Base-by-base conservation (phyloP, 257 asterid species). In the Salvia miltiorrhiza region DNA sequence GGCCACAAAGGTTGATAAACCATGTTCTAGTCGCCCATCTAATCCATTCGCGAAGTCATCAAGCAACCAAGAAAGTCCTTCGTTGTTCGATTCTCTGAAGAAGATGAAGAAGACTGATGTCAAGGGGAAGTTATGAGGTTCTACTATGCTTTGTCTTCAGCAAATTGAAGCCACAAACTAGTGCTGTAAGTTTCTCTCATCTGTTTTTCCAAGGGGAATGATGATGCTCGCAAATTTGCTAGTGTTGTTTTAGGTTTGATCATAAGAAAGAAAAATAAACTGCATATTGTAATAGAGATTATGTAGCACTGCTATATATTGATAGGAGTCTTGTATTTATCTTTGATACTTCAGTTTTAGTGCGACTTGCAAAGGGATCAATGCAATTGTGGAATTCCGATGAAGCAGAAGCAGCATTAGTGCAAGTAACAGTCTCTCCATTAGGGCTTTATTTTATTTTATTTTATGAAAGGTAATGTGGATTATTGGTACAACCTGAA, bases 41-140 rank as follows among this genome's bases (percentile, higher is more conserved):
- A 93, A 93, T 74, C 97, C 97, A 13, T 94, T 91, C 13, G 96
- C 93, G 1, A 90, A 89, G 81, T 45, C 88, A 78, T 81, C 90
- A 13, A 82, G 67, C 77, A 77, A 68, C 54, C 89, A 86, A 74
- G 86, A 73, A 65, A 83, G 33, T 59, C 28, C 84, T 23, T 87
- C 96, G 12, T 63, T 94, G 77, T 74, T 91, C 26, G 88, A 83
- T 69, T 86, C 96, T 65, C 67, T 94, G 24, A 94, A 88, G 87
- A 93, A 87, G 80, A 75, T 69, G 77, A 93, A 83, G 76, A 81
- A 85, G 66, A 71, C 55, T 33, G 85, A 77, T 10, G 43, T 32
- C 59, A 24, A 64, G 65, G 82, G 68, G 20, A 79, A 71, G 68
- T 67, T 17, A 60, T 73, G 82, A 70, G 26, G 5, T 32, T 39